phyloP scores from a whole-genome alignment of 371 early-diverging fungal genomes.

The Chytridiales sp. region DNA sequence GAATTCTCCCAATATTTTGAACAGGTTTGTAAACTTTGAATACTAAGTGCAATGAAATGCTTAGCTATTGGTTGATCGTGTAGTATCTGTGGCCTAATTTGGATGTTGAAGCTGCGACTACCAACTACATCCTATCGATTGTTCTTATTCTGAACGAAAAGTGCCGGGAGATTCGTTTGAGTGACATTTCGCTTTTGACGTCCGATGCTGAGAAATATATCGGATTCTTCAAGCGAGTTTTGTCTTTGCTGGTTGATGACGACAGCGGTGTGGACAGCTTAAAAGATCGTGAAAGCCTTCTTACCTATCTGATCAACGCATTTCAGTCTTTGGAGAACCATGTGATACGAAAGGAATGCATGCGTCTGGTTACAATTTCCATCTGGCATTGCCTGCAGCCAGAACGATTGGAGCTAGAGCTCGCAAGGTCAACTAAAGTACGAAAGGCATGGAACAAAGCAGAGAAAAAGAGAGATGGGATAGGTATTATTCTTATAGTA shows the following conservation, averaged over 20 bases:
- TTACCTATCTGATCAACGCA: slow-evolving; percentile 70
- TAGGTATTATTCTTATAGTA: no score
- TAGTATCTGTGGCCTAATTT: slow-evolving; percentile 80
- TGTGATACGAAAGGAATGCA: slow-evolving; percentile 69
- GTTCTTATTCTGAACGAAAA: slow-evolving; percentile 86
- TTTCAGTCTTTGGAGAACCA: slow-evolving; percentile 81
- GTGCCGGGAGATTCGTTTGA: slow-evolving; percentile 61
- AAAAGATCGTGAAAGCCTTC: slow-evolving; percentile 49
- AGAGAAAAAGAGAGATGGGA: slow-evolving; percentile 26
- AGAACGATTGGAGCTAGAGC: slow-evolving; percentile 52
- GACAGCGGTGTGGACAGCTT: slow-evolving; percentile 33
- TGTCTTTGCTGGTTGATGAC: slow-evolving; percentile 44
- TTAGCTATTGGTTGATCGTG: not conserved
- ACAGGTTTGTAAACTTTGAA: slow-evolving; percentile 49
- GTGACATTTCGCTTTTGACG: slow-evolving; percentile 50
- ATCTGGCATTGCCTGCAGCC: slow-evolving; percentile 70
- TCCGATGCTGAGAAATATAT: slow-evolving; percentile 58
- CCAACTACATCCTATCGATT: slow-evolving; percentile 67
- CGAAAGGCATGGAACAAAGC: slow-evolving; percentile 29
- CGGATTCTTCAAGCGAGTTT: slow-evolving; percentile 57
- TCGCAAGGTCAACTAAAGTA: slow-evolving; percentile 50
- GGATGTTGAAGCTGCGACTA: not conserved
- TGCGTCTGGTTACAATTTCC: slow-evolving; percentile 69
- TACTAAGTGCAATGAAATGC: not conserved
- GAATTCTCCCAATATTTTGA: slow-evolving; percentile 82